Evolutionary conservation across 345 rosid genomes (phyloP).

Genomic region (Salix exigua): DNA sequence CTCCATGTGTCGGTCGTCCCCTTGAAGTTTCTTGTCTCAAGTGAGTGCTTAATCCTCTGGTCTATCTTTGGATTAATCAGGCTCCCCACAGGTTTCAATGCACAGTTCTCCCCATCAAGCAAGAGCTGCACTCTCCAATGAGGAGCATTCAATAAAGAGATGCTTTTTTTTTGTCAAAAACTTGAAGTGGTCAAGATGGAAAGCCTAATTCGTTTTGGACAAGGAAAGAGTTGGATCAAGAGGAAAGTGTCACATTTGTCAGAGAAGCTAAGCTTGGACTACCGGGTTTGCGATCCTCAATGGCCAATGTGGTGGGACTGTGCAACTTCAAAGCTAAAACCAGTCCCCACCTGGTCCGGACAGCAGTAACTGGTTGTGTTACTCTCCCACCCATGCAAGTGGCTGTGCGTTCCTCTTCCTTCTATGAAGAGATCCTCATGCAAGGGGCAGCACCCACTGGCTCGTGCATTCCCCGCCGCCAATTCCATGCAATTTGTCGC

Average conservation of each 20-base stretch:
- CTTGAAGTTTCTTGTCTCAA: neutral
- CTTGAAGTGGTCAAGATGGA: neutral
- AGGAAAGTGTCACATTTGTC: constrained; percentile 17
- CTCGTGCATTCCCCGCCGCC: constrained; percentile 35
- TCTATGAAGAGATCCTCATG: constrained; percentile 4
- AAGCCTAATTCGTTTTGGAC: neutral
- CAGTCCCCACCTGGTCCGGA: constrained; percentile 34
- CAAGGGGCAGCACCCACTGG: constrained; percentile 27
- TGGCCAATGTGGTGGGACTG: constrained; percentile 35
- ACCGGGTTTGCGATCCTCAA: constrained; percentile 21
- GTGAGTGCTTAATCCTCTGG: neutral
- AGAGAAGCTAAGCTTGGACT: constrained; percentile 25
- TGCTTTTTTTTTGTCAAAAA: neutral
- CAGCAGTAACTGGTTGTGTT: neutral
- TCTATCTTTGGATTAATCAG: too few relatives aligned
- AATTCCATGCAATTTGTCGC: constrained; percentile 24
- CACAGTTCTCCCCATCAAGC: neutral
- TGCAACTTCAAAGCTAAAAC: constrained; percentile 23
- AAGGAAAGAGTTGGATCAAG: neutral
- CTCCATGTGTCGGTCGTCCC: neutral
- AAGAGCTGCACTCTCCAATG: constrained; percentile 6
- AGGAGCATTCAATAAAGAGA: neutral
- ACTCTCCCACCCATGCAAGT: constrained; percentile 2
- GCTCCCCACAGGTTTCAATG: neutral
- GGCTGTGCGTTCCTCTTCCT: constrained; percentile 4